Conservation (phyloP, 176 grass and related monocot species). For the Avena sativa region DNA sequence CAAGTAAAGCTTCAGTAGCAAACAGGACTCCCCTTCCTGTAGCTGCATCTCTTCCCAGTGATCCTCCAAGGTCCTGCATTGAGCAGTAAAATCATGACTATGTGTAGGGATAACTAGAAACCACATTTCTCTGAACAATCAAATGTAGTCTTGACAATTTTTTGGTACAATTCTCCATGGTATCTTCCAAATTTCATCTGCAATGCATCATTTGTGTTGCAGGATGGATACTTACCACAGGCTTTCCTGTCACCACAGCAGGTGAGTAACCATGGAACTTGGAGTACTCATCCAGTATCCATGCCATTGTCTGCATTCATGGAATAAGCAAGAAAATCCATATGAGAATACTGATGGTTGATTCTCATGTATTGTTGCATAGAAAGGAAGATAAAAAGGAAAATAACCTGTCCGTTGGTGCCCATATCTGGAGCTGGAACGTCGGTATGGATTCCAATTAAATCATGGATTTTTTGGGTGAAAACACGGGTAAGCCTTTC, state of each 20-base stretch:
- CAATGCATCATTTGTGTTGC: neutral
- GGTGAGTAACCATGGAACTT: slow-evolving; percentile 95
- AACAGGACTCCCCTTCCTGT: slow-evolving; percentile 95
- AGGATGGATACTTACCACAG: slow-evolving; percentile 69
- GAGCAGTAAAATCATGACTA: slow-evolving; percentile 26
- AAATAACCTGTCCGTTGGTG: slow-evolving; percentile 78
- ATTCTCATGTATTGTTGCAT: neutral
- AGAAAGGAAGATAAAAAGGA: neutral
- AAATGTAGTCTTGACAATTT: neutral
- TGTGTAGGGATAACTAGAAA: neutral
- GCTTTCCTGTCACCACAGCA: slow-evolving; percentile 96
- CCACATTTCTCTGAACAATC: neutral
- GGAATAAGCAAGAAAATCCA: slow-evolving; percentile 13
- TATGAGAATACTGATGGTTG: slow-evolving; percentile 1
- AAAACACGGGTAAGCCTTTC: slow-evolving; percentile 90
- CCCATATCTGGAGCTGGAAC: slow-evolving; percentile 98
- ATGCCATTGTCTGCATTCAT: slow-evolving; percentile 80
- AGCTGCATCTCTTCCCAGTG: slow-evolving; percentile 89
- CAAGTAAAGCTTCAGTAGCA: slow-evolving; percentile 85
- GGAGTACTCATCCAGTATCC: slow-evolving; percentile 96
- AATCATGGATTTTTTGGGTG: slow-evolving; percentile 96
- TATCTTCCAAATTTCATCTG: neutral
- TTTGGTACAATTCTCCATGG: neutral
- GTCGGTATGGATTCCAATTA: slow-evolving; percentile 91
- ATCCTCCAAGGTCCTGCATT: slow-evolving; percentile 86